Evolutionary conservation across 179 eudicot genomes (phyloP).

Genomic region (Dionaea muscipula): DNA sequence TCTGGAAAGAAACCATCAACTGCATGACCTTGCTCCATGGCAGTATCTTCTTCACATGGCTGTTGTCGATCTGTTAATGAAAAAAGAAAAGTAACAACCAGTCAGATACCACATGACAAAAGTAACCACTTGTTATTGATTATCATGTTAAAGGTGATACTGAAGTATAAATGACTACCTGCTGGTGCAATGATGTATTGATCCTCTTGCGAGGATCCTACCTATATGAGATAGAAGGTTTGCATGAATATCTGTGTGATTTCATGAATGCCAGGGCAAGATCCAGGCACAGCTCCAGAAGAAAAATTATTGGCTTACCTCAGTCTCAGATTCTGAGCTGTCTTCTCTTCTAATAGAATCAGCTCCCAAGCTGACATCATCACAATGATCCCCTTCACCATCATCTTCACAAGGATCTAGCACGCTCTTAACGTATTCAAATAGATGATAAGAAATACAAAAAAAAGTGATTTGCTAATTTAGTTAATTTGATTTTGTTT

Average conservation of each 20-base stretch:
- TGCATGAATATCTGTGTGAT: not conserved
- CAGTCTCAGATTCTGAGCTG: constrained; percentile 57
- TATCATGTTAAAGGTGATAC: not conserved
- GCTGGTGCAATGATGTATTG: constrained; percentile 48
- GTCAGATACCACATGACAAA: not conserved
- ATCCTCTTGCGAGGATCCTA: constrained; percentile 42
- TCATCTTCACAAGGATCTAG: constrained; percentile 97
- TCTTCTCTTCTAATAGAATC: constrained; percentile 58
- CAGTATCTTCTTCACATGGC: constrained; percentile 39
- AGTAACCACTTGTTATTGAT: not conserved
- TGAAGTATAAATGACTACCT: constrained; percentile 29
- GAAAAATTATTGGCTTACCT: constrained; percentile 25
- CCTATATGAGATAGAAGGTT: constrained; percentile 25
- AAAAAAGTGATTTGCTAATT: not conserved
- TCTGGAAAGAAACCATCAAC: too few species aligned
- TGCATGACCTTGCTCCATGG: not conserved
- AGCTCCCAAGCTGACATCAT: constrained; percentile 65
- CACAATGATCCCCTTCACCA: constrained; percentile 50
- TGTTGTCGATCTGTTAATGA: constrained; percentile 35
- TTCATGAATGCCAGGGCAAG: not conserved
- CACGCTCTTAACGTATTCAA: constrained; percentile 71
- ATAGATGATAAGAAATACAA: not conserved
- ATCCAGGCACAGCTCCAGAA: constrained; percentile 1
- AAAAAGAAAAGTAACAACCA: not conserved
- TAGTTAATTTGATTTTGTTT: not conserved